Conservation (phyloP, 2,329 filamentous ascomycete genomes). For the Apiospora marii region DNA sequence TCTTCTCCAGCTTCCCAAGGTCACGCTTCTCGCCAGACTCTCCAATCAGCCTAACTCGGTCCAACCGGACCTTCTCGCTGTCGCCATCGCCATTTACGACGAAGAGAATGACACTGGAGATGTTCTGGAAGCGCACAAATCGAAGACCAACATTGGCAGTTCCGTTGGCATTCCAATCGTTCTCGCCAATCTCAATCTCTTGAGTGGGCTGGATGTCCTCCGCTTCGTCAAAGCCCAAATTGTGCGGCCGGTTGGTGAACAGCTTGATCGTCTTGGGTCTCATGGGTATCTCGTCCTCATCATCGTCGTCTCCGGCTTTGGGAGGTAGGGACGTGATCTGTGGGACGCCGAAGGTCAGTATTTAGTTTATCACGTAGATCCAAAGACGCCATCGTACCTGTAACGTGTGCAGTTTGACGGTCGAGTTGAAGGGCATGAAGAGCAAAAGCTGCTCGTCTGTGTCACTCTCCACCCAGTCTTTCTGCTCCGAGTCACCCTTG, state of each 20-base stretch:
- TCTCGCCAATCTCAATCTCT: constrained; percentile 73
- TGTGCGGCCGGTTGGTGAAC: constrained; percentile 88
- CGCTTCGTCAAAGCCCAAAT: constrained; percentile 93
- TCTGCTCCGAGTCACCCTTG: constrained; percentile 86
- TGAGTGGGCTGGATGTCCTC: constrained; percentile 87
- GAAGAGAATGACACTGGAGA: constrained; percentile 86
- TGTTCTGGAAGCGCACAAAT: constrained; percentile 97
- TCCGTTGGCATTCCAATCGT: constrained; percentile 83
- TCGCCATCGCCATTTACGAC: constrained; percentile 86
- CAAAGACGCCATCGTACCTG: constrained; percentile 54
- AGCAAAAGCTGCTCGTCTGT: constrained; percentile 97
- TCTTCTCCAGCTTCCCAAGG: constrained; percentile 94
- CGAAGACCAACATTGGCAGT: constrained; percentile 78
- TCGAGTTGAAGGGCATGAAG: constrained; percentile 87
- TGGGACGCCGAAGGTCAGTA: constrained; percentile 36
- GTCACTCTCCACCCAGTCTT: constrained; percentile 95
- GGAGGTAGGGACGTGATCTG: constrained; percentile 84
- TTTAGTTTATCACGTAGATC: constrained; percentile 18
- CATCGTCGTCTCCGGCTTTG: constrained; percentile 54
- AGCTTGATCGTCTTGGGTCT: constrained; percentile 84
- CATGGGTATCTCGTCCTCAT: constrained; percentile 79
- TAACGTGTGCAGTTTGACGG: constrained; percentile 86
- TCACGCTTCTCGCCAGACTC: constrained; percentile 91
- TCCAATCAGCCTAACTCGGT: constrained; percentile 81
- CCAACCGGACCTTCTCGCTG: constrained; percentile 84